Evolutionary conservation across 192 early-diverging fungal genomes (phyloP).

Genomic region (Chytriomyces hyalinus): DNA sequence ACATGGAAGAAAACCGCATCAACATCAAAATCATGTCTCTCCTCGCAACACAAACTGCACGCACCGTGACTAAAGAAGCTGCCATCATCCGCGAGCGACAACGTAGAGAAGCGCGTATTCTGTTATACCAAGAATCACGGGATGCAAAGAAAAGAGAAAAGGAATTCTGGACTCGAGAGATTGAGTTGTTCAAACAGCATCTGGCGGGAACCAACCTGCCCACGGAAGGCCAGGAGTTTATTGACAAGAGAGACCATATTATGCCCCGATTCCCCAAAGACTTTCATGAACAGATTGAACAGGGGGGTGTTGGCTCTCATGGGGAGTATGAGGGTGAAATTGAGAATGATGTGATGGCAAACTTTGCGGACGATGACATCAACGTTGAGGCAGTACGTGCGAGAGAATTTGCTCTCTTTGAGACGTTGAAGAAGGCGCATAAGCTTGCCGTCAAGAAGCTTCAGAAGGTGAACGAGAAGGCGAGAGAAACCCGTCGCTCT

Average conservation of each 20-base stretch:
- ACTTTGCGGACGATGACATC: neutral
- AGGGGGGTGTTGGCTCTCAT: neutral
- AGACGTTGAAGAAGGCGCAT: conserved; percentile 18
- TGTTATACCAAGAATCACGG: neutral
- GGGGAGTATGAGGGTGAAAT: neutral
- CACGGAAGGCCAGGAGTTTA: neutral
- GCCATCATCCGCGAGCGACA: neutral
- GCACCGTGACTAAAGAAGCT: neutral
- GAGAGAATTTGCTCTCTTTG: conserved; percentile 12
- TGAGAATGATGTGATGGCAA: neutral
- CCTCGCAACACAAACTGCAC: neutral
- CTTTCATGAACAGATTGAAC: conserved; percentile 5
- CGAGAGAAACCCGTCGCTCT: neutral
- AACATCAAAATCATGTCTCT: neutral
- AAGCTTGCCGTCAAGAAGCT: conserved; percentile 4
- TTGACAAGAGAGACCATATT: neutral
- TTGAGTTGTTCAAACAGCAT: neutral
- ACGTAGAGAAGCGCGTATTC: neutral
- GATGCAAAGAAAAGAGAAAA: conserved; percentile 2
- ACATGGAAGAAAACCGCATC: conserved; percentile 16
- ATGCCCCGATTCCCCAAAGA: neutral
- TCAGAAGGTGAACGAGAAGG: neutral
- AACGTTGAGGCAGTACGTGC: conserved; percentile 5
- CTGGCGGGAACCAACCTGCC: neutral
- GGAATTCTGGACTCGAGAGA: conserved; percentile 17